phyloP scores from a whole-genome alignment of 345 rosid species.

The Linum usitatissimum region DNA sequence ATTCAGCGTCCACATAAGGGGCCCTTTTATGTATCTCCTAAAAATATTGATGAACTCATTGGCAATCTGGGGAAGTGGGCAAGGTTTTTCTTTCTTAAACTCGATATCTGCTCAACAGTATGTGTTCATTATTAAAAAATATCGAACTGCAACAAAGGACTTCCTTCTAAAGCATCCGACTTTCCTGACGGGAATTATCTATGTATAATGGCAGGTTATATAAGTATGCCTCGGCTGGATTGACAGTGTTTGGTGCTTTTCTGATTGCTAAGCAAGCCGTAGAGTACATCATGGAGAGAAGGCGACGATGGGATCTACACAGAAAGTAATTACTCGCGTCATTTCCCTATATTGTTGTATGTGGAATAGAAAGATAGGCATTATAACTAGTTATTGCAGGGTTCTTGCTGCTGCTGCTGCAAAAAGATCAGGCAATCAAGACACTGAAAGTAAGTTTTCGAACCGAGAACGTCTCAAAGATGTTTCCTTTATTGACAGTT shows the following conservation, averaged over 20 bases:
- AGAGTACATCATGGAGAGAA: conserved; percentile 48
- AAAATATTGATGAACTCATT: conserved; percentile 50
- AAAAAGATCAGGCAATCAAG: conserved; percentile 41
- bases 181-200: conserved; percentile 1
- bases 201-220: conserved; percentile 44
- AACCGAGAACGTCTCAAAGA: background rate
- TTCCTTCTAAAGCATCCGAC: background rate
- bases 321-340: conserved; percentile 29
- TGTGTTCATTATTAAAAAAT: too few species aligned
- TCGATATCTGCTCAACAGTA: background rate
- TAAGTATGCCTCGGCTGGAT: conserved; percentile 56
- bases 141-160: too few species aligned
- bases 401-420: conserved; percentile 93
- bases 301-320: conserved; percentile 36
- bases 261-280: conserved; percentile 49
- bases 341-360: background rate
- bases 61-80: conserved; percentile 73
- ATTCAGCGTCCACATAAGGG: conserved; percentile 75
- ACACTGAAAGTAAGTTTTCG: conserved; percentile 42
- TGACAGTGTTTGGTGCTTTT: conserved; percentile 54
- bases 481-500: background rate
- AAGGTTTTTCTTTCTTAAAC: conserved; percentile 34
- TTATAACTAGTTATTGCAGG: conserved; percentile 29
- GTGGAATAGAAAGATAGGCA: background rate
- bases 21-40: conserved; percentile 85